Percentiles rank a stretch among this genome's conserved stretches.
Evolutionary conservation across 768 basidiomycete genomes (phyloP).

Genomic region (Suillus occidentalis): DNA sequence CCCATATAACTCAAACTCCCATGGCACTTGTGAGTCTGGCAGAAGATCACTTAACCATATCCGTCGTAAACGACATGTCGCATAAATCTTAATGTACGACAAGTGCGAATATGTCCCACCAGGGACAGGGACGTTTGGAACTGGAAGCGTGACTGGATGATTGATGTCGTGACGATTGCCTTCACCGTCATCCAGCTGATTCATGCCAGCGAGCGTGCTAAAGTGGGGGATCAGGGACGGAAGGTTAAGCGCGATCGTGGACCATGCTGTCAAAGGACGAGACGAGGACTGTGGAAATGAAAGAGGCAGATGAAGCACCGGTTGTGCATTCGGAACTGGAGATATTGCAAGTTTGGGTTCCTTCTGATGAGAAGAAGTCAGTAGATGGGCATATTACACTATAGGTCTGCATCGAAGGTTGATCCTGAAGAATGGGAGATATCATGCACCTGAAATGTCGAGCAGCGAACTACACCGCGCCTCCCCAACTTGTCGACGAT

Average conservation of each 20-base stretch:
- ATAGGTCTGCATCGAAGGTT: neutral
- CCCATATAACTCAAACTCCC: conserved; percentile 76
- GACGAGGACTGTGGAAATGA: conserved; percentile 58
- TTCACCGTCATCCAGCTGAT: conserved; percentile 23
- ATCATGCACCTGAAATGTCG: conserved; percentile 74
- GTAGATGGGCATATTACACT: conserved; percentile 1
- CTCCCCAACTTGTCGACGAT: conserved; percentile 62
- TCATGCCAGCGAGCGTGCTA: conserved; percentile 42
- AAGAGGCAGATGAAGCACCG: conserved; percentile 72
- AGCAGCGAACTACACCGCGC: conserved; percentile 62
- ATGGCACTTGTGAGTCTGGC: conserved; percentile 54
- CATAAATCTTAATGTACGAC: conserved; percentile 74
- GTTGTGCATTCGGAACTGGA: conserved; percentile 36
- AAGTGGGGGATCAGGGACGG: conserved; percentile 63
- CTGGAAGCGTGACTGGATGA: conserved; percentile 13
- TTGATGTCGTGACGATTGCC: conserved; percentile 9
- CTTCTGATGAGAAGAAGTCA: conserved; percentile 41
- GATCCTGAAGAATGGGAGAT: conserved; percentile 1
- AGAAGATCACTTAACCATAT: conserved; percentile 72
- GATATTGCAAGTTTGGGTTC: conserved; percentile 46
- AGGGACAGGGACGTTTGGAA: conserved; percentile 37
- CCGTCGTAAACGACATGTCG: conserved; percentile 72
- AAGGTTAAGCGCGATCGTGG: conserved; percentile 61
- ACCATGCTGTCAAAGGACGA: conserved; percentile 67
- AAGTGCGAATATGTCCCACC: conserved; percentile 62